A percentile compares a stretch with the other conserved stretches of the same genome.
Conservation (phyloP, 257 asterid genomes). For the Solanum medicagineum region DNA sequence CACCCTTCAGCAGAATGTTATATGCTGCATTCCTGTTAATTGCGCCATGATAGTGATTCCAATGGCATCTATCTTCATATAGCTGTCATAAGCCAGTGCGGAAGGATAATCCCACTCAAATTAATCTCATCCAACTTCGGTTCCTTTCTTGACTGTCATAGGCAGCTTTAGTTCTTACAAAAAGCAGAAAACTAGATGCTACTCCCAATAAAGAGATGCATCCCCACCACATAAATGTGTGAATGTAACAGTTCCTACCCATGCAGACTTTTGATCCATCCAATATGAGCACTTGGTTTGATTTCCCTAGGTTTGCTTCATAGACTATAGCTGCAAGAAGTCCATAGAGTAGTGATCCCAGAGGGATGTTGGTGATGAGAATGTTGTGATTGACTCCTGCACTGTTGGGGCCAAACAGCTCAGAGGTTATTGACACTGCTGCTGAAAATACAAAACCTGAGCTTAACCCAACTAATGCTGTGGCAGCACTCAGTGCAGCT, state of each 20-base stretch:
- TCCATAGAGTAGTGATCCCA: slow-evolving; percentile 59
- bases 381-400: slow-evolving; percentile 60
- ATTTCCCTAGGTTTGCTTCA: slow-evolving; percentile 34
- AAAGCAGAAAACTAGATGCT: slow-evolving; percentile 33
- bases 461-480: slow-evolving; percentile 51
- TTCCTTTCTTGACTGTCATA: slow-evolving; percentile 25
- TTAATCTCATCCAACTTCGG: not conserved
- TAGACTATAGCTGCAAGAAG: slow-evolving; percentile 47
- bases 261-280: slow-evolving; percentile 43
- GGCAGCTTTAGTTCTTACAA: slow-evolving; percentile 33
- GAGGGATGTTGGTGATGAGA: slow-evolving; percentile 53
- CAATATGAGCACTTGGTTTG: slow-evolving; percentile 5
- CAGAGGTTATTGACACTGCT: slow-evolving; percentile 50
- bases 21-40: not conserved
- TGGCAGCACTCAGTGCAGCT: slow-evolving; percentile 23
- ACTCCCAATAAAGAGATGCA: slow-evolving; percentile 42
- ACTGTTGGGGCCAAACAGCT: slow-evolving; percentile 53
- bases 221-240: slow-evolving; percentile 55
- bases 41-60: not conserved
- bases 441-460: slow-evolving; percentile 50
- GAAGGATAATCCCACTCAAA: not conserved
- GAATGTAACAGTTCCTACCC: slow-evolving; percentile 39
- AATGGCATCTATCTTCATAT: not conserved
- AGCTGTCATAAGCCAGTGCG: not conserved
- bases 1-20: not conserved